A percentile compares a stretch with the other conserved stretches of the same genome.
These are phyloP conservation scores for Rhododendron ovatum DNA, from an alignment of 148 eudicot genomes.

Conservation along the genomic window DNA sequence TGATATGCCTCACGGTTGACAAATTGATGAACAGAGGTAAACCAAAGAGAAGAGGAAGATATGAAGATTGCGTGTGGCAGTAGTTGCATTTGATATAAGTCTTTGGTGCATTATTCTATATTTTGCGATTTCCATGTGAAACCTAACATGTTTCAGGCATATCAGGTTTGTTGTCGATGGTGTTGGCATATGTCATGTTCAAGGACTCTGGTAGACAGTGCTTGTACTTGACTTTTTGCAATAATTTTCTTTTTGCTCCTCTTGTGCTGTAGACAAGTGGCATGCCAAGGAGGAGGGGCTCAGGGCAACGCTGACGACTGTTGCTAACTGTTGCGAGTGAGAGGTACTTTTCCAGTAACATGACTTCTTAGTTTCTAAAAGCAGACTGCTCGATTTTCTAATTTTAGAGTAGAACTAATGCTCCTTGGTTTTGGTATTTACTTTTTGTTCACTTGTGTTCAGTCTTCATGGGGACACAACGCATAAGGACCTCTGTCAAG, in stretches of 20 bases:
- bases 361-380: not conserved
- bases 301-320: not conserved
- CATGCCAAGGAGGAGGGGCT: not conserved
- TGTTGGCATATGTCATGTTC: not conserved
- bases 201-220: not conserved
- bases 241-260: not conserved
- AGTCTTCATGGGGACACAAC: slow-evolving; percentile 34
- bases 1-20: not conserved
- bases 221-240: not conserved
- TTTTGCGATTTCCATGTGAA: not conserved
- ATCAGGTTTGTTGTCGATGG: not conserved
- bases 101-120: not conserved
- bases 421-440: not conserved
- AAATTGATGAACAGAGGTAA: not conserved
- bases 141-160: not conserved
- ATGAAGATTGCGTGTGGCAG: not conserved
- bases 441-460: slow-evolving; percentile 8
- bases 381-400: not conserved
- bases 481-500: not conserved
- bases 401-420: not conserved
- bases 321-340: not conserved
- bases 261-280: not conserved
- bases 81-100: not conserved
- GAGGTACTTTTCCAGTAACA: not conserved
- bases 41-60: not conserved